These are phyloP conservation scores for Zygosaccharomyces sapae DNA, from an alignment of 1,139 yeast species.

Conservation along the genomic window DNA sequence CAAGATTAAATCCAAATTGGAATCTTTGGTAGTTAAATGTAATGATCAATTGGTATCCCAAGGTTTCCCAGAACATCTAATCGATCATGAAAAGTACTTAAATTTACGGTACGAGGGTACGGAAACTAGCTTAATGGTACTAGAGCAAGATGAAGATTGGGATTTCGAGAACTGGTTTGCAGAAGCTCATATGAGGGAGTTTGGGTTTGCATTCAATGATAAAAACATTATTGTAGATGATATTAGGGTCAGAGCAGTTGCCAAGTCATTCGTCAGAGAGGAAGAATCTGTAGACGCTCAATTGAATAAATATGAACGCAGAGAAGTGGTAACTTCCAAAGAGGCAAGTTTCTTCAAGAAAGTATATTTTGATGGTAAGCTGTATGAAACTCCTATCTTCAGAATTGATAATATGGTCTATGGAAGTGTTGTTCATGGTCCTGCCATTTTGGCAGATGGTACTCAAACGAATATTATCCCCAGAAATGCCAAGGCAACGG, in stretches of 20 bases:
- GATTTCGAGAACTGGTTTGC: constrained; percentile 42
- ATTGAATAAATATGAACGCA: constrained; percentile 19
- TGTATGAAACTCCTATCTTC: constrained; percentile 51
- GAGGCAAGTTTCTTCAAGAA: constrained; percentile 33
- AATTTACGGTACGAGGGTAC: constrained; percentile 84
- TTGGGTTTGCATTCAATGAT: constrained; percentile 59
- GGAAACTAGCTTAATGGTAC: constrained; percentile 77
- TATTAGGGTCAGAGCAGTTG: constrained; percentile 66
- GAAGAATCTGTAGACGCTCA: constrained; percentile 41
- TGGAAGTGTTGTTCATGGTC: constrained; percentile 62
- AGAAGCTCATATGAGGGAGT: constrained; percentile 56
- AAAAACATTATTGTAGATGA: constrained; percentile 73
- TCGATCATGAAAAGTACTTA: constrained; percentile 55
- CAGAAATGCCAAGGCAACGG: constrained; percentile 59
- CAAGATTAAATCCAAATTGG: constrained; percentile 38
- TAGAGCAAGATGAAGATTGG: constrained; percentile 36
- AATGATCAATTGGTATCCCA: constrained; percentile 40
- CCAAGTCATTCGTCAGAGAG: constrained; percentile 38
- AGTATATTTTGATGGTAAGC: constrained; percentile 48
- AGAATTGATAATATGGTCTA: constrained; percentile 46
- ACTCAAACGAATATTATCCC: constrained; percentile 84
- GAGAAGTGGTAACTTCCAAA: constrained; percentile 24
- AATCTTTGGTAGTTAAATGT: constrained; percentile 20
- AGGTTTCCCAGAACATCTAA: constrained; percentile 42
- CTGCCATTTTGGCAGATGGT: constrained; percentile 77